Base-by-base conservation (phyloP, 2,329 filamentous ascomycete species). In the Pseudogymnoascus verrucosus region DNA sequence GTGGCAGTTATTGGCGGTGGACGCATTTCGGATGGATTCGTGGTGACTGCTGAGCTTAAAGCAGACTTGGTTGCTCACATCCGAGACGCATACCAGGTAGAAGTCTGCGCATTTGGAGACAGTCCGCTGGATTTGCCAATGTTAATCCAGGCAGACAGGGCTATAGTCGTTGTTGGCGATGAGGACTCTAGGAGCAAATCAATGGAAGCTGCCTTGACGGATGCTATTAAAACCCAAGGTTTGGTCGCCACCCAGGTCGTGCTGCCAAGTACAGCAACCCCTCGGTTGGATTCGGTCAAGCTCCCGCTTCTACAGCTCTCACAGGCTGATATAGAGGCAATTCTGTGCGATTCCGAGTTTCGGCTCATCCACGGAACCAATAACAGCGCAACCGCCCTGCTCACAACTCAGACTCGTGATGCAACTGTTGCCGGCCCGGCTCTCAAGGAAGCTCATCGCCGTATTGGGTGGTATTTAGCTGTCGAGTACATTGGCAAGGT, bases 61-160 rank as follows among this genome's bases (percentile, higher is more conserved):
- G 78, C 73, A 1, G 68, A 68, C 0, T 44, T 87, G 23, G 81
- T 85, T 0, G 61, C 61, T 1, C 73, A 69, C 2, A 69, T 87
- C 19, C 73, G 72, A 62, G 26, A 74, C 0, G 16, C 16, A 0
- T 66, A 78, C 42, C 3, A 72, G 0, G 51, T 77, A 28, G 71
- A 77, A 40, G 80, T 86, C 16, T 80, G 75, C 70, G 85, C 82
- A 0, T 84, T 88, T 67, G 84, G 85, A n/a, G 84, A 87, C 67
- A 84, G 84, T 66, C 76, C 76, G 0, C 65, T 86, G 5, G 86
- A 88, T 67, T 40, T 88, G 16, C 71, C 74, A 0, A 89, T 89
- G 85, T 67, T 88, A 11, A 66, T 65, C 2, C 67, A 73, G 36
- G 85, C 85, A 0, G 72, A 87, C 66, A 64, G 79, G 63, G 80